phyloP scores from a whole-genome alignment of 768 basidiomycete genomes.

The Lactarius pseudohatsudake region DNA sequence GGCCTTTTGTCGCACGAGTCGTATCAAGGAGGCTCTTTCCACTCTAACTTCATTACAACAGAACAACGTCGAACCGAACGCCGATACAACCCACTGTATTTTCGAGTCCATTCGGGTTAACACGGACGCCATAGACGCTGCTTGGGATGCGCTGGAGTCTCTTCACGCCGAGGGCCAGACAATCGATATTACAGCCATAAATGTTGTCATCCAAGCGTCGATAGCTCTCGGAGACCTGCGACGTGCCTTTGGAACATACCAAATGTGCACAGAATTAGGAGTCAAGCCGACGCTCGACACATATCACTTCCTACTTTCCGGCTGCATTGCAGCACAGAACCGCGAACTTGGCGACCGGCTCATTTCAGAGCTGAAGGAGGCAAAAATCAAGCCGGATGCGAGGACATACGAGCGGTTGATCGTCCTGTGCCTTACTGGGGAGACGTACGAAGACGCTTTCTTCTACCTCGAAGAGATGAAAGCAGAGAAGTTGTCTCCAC shows the following conservation, averaged over 20 bases:
- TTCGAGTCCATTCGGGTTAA: constrained; percentile 46
- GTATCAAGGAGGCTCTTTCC: constrained; percentile 62
- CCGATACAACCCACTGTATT: constrained; percentile 56
- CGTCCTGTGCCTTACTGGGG: constrained; percentile 65
- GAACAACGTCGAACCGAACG: constrained; percentile 48
- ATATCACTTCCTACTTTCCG: constrained; percentile 68
- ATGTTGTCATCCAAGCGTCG: constrained; percentile 65
- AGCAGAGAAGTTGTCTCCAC: constrained; percentile 53
- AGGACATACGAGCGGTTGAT: constrained; percentile 70
- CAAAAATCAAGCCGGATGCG: constrained; percentile 52
- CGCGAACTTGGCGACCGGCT: constrained; percentile 68
- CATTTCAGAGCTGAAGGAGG: constrained; percentile 62
- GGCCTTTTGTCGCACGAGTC: constrained; percentile 58
- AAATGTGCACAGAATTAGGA: constrained; percentile 53
- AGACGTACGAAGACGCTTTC: constrained; percentile 82
- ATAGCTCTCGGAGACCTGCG: constrained; percentile 63
- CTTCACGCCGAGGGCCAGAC: constrained; percentile 51
- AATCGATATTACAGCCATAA: constrained; percentile 61
- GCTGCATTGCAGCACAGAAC: constrained; percentile 58
- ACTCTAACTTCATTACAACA: constrained; percentile 60
- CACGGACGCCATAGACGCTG: constrained; percentile 56
- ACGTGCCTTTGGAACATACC: constrained; percentile 77
- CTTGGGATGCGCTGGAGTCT: constrained; percentile 64
- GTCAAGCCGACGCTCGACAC: constrained; percentile 60
- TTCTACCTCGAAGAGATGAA: constrained; percentile 91